Conservation (phyloP, 306 rosid species). For the Ammopiptanthus mongolicus region DNA sequence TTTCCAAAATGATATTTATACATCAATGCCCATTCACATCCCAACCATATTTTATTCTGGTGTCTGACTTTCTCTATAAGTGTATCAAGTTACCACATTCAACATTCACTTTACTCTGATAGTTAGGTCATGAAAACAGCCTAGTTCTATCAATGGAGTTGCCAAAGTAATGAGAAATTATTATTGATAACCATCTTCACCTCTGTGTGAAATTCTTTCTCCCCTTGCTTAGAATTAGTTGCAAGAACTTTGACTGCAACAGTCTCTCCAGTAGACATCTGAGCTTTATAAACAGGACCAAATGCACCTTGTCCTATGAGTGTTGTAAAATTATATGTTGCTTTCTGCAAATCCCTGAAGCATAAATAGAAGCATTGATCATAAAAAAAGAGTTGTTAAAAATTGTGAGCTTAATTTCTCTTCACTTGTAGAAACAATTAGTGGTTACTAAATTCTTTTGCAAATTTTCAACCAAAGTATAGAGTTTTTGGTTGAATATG, state of each 20-base stretch:
- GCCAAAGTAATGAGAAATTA: neutral
- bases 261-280: constrained; percentile 83
- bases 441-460: neutral
- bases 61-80: neutral
- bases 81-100: neutral
- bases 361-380: neutral
- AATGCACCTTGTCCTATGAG: constrained; percentile 96
- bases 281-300: constrained; percentile 98
- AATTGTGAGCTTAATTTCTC: neutral
- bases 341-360: constrained; percentile 92
- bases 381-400: neutral
- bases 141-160: neutral
- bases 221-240: constrained; percentile 95
- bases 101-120: neutral
- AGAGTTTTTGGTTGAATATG: neutral
- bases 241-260: constrained; percentile 98
- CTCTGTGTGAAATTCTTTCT: constrained; percentile 95
- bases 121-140: neutral
- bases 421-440: neutral
- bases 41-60: neutral
- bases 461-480: neutral
- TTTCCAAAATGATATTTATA: neutral
- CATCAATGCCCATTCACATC: neutral
- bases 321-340: constrained; percentile 88
- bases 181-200: constrained; percentile 29